Percentiles rank a stretch among this genome's conserved stretches.
phyloP scores from a whole-genome alignment of 2,329 filamentous ascomycete genomes.

The Trichophyton mentagrophytes region DNA sequence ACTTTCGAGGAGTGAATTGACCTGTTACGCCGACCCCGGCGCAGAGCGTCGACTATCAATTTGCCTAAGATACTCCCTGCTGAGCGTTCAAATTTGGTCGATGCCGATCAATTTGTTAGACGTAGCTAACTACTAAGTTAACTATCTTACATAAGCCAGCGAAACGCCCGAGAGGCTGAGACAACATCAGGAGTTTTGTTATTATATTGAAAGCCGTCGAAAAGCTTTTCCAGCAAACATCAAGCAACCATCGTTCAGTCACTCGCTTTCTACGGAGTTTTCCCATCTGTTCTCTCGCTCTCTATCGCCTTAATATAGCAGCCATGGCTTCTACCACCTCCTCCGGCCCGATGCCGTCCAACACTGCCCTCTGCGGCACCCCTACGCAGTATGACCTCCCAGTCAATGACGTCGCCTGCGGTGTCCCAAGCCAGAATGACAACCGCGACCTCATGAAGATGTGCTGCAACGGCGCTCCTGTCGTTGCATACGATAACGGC shows the following conservation, averaged over 20 bases:
- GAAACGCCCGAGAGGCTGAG: too few relatives aligned
- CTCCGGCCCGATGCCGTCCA: conserved; percentile 5
- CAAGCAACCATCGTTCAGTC: not conserved
- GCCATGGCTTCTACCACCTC: conserved; percentile 9
- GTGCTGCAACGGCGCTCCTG: conserved; percentile 15
- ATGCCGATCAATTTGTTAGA: too few relatives aligned
- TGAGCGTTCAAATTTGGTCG: too few relatives aligned
- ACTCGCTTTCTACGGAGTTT: not conserved
- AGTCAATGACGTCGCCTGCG: conserved; percentile 18
- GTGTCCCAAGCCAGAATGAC: conserved; percentile 15
- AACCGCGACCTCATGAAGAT: conserved; percentile 13
- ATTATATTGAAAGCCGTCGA: too few relatives aligned
- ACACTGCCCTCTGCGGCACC: conserved; percentile 7
- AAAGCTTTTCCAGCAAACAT: not conserved
- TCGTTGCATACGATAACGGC: conserved; percentile 15
- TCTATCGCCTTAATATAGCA: conserved; percentile 7
- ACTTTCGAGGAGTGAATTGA: too few relatives aligned
- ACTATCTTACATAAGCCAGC: too few relatives aligned
- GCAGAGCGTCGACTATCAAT: too few relatives aligned
- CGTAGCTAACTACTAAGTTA: too few relatives aligned
- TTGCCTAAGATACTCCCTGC: too few relatives aligned
- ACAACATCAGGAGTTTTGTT: too few relatives aligned
- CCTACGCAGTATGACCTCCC: conserved; percentile 18
- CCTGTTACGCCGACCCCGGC: too few relatives aligned
- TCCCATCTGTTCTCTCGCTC: not conserved